A percentile compares a stretch with the other conserved stretches of the same genome.
Evolutionary conservation across 2,329 filamentous ascomycete species (phyloP).

Genomic region (Tympanopsis confertula): DNA sequence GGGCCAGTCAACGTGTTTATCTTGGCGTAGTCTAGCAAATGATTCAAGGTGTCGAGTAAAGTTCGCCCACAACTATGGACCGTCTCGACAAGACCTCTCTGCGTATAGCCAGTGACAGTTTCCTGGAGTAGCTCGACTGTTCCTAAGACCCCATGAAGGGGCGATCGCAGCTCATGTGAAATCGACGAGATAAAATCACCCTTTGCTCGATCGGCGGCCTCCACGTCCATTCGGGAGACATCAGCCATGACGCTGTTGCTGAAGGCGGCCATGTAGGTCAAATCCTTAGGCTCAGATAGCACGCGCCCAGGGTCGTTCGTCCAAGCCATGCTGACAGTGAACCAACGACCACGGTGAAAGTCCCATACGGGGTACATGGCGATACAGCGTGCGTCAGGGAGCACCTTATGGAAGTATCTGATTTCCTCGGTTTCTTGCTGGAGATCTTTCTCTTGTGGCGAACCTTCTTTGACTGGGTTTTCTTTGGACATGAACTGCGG

Average conservation of each 20-base stretch:
- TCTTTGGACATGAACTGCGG: neutral
- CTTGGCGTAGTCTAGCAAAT: constrained; percentile 18
- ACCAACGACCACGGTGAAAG: neutral
- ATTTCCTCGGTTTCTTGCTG: neutral
- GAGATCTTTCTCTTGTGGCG: neutral
- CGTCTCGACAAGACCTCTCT: constrained; percentile 22
- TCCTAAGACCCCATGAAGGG: constrained; percentile 26
- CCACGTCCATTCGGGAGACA: constrained; percentile 24
- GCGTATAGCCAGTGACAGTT: constrained; percentile 23
- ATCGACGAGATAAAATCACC: constrained; percentile 29
- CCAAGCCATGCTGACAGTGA: neutral
- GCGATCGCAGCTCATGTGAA: constrained; percentile 27
- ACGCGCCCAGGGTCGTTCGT: neutral
- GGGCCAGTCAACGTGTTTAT: neutral
- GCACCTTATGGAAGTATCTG: neutral
- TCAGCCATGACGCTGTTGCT: constrained; percentile 27
- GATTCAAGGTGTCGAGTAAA: constrained; percentile 27
- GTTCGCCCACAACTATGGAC: constrained; percentile 27
- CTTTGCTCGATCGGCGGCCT: constrained; percentile 27
- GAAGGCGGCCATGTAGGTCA: constrained; percentile 25
- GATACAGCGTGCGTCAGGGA: neutral
- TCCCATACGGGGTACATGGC: neutral
- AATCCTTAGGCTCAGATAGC: constrained; percentile 10
- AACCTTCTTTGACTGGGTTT: too few species aligned
- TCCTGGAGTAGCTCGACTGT: constrained; percentile 25